Evolutionary conservation across 2,329 filamentous ascomycete species (phyloP).

Genomic region (Chaetothyriales sp.): DNA sequence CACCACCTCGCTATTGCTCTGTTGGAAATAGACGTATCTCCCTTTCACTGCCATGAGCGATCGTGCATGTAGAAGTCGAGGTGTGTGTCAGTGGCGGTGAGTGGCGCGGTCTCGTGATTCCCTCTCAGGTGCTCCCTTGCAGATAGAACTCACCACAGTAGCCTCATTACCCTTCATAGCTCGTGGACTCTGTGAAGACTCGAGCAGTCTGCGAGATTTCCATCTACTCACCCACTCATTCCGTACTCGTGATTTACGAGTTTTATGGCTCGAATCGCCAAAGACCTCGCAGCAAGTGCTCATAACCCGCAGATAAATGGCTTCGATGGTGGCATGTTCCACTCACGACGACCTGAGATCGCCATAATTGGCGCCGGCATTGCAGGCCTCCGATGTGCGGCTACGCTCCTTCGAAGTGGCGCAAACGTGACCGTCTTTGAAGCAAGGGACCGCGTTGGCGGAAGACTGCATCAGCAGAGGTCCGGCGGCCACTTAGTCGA

Average conservation of each 20-base stretch:
- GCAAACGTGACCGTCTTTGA: conserved; percentile 47
- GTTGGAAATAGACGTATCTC: background rate
- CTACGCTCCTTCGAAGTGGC: conserved; percentile 42
- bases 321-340: background rate
- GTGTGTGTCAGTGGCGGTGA: too few relatives aligned
- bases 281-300: background rate
- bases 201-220: too few relatives aligned
- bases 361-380: conserved; percentile 49
- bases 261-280: background rate
- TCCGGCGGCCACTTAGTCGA: conserved; percentile 41
- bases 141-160: background rate
- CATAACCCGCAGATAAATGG: background rate
- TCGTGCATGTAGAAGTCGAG: background rate
- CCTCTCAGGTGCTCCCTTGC: too few relatives aligned
- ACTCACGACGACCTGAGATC: conserved; percentile 19
- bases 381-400: conserved; percentile 46
- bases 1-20: background rate
- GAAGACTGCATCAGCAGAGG: conserved; percentile 40
- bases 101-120: too few relatives aligned
- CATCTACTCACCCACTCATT: too few relatives aligned
- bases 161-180: too few relatives aligned
- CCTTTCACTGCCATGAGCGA: background rate
- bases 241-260: background rate
- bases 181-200: too few relatives aligned
- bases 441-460: conserved; percentile 44